Conservation (phyloP, 2,329 filamentous ascomycete species). For the Phaeomoniella chlamydospora region DNA sequence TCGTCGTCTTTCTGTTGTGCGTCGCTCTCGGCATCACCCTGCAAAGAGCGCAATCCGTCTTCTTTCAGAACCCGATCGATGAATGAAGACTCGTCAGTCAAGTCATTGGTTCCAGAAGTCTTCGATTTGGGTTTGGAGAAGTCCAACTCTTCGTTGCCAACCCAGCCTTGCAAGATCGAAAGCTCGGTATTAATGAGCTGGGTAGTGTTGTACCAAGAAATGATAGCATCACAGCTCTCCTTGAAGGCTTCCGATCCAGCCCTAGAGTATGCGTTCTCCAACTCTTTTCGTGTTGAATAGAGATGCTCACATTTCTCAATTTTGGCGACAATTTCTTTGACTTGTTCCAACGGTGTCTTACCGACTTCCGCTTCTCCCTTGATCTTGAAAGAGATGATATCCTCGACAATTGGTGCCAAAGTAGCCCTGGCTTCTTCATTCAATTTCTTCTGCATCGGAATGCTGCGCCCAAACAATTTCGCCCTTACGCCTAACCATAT, state of each 20-base stretch:
- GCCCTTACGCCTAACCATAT: constrained; percentile 83
- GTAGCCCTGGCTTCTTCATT: constrained; percentile 69
- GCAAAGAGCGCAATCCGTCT: constrained; percentile 81
- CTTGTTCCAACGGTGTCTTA: constrained; percentile 75
- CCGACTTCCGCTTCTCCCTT: constrained; percentile 86
- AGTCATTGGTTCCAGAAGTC: constrained; percentile 54
- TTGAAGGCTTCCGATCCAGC: constrained; percentile 64
- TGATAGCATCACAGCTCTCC: constrained; percentile 74
- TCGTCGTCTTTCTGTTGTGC: constrained; percentile 19
- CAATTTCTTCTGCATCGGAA: constrained; percentile 73
- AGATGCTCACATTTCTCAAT: constrained; percentile 79
- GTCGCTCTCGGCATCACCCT: constrained; percentile 46
- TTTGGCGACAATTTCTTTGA: constrained; percentile 75
- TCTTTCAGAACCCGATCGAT: constrained; percentile 91
- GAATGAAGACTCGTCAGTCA: constrained; percentile 84
- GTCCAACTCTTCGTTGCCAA: constrained; percentile 88
- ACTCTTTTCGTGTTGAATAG: constrained; percentile 65
- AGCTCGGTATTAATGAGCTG: constrained; percentile 92
- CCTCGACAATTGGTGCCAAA: constrained; percentile 64
- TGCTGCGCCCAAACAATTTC: constrained; percentile 66
- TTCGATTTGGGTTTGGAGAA: constrained; percentile 63
- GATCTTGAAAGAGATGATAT: constrained; percentile 85
- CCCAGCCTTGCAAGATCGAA: constrained; percentile 84
- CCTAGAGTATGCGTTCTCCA: constrained; percentile 60
- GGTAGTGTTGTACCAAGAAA: constrained; percentile 95